Evolutionary conservation across 257 asterid genomes (phyloP), one percentile per base, ranked within the genome.

Genomic region (Handroanthus guayacan): DNA sequence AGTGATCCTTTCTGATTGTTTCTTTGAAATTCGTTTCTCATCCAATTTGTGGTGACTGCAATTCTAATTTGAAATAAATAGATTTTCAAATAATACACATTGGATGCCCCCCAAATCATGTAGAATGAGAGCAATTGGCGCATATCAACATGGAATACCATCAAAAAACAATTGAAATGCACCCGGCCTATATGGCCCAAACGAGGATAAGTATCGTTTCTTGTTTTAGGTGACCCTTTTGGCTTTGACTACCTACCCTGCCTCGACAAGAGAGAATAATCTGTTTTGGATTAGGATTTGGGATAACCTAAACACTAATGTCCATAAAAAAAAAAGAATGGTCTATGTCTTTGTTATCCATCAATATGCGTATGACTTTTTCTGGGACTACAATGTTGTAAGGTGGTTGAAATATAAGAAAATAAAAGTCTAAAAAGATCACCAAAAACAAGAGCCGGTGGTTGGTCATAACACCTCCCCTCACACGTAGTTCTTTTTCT

Each of bases 171-270:
- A 25, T 25, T 25, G 31, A 25, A 25, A 43, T 9, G 47, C 9
- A 43, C 8, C 47, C 47, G 61, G 72, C 18, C 20, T 58, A 66
- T 55, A 52, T 36, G 64, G 51, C 11, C 50, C 52, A 3, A 8
- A 4, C 13, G 11, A 34, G 64, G 18, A 76, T 62, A 31, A 73
- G 6, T 13, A 5, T 44, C 37, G 14, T 52, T 52, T 67, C 74
- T 74, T 68, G 61, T 37, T 77, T 44, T 62, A 17, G 80, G 48
- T 47, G 48, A 75, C 58, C 57, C 44, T 69, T 71, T 76, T 74
- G 75, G 71, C 80, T 57, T 69, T 12, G 71, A 48, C 48, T 34
- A 73, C 75, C 82, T 54, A 69, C 52, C 55, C 54, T 44, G 37
- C 76, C 63, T 76, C 14, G 18, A 52, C 74, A 62, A 44, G 45